Evolutionary conservation across 768 basidiomycete genomes (phyloP), one percentile per base, ranked within the genome.

Genomic region (Solioccasus polychromus): DNA sequence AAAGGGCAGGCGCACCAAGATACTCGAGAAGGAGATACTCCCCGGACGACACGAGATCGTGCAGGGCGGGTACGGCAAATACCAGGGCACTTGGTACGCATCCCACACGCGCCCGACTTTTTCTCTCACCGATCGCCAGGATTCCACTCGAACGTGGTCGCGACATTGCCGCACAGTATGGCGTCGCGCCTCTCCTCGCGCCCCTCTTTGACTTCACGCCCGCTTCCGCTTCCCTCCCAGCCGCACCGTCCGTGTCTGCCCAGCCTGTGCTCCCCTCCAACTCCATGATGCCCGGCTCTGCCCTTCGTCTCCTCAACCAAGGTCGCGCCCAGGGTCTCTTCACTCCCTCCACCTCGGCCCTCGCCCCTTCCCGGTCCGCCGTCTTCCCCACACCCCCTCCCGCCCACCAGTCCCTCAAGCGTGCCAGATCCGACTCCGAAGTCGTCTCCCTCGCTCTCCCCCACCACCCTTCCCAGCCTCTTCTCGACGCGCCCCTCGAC

Each of bases 31-130:
- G 67, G 95, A 99, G 71, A 92, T 99, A 51, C 78, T 94, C 34
- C 88, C 88, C 45, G 93, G 92, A 37, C 86, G 88, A 68, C 92
- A 96, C 67, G 95, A 99, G 68, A 98, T 98, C 65, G 92, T 99
- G 5, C 96, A 98, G 67, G 96, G 96, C 30, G 96, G 96, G 24
- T 98, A 98, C 63, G 96, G 96, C 20, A 95, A 97, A 72, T 99
- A 97, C 65, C 96, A 99, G 67, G 96, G 96, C 53, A 98, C 95
- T 45, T 99, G 96, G 95, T 95, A 60, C 62, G 83, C 59, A 44
- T 43, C 48, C 17, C 44, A 44, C 49, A 37, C 44, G 18, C 22
- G 47, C 29, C 42, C 39, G 23, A 11, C 39, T 8, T 26, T n/a
- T 39, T 12, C 31, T 41, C 50, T 58, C 39, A 64, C 43, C 1